phyloP scores from a whole-genome alignment of 441 rosid species.

The Arabidopsis lyrata region DNA sequence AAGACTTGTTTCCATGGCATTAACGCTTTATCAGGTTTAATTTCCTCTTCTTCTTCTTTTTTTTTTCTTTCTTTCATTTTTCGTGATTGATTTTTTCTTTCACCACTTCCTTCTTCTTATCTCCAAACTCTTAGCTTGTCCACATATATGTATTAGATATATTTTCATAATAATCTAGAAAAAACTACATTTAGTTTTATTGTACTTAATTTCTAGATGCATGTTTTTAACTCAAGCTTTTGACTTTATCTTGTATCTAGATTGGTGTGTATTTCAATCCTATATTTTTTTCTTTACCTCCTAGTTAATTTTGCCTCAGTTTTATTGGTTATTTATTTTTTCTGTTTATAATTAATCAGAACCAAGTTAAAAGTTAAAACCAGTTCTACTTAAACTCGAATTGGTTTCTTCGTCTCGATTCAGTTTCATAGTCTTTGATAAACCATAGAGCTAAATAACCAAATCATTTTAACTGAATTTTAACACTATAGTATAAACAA shows the following conservation, averaged over 20 bases:
- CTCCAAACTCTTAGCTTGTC: neutral
- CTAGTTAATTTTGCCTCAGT: neutral
- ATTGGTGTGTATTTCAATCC: conserved; percentile 22
- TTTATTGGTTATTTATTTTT: neutral
- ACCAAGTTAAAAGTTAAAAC: conserved; percentile 4
- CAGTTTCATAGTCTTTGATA: neutral
- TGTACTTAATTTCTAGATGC: neutral
- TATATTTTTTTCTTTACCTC: conserved; percentile 1
- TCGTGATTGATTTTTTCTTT: neutral
- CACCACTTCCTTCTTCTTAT: conserved; percentile 11
- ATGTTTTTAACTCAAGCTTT: conserved; percentile 22
- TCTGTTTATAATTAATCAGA: neutral
- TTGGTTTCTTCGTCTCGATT: neutral
- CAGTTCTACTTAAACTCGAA: neutral
- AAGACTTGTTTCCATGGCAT: conserved; percentile 80
- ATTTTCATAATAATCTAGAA: neutral
- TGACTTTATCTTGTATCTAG: conserved; percentile 27
- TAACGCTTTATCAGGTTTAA: conserved; percentile 83
- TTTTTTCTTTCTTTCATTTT: neutral
- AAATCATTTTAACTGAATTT: neutral
- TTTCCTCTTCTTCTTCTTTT: neutral
- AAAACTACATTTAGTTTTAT: conserved; percentile 16
- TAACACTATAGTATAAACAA: neutral
- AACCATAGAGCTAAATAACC: neutral
- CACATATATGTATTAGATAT: neutral